Conservation (phyloP, 345 rosid genomes). For the rapeseed (Brassica napus) region DNA sequence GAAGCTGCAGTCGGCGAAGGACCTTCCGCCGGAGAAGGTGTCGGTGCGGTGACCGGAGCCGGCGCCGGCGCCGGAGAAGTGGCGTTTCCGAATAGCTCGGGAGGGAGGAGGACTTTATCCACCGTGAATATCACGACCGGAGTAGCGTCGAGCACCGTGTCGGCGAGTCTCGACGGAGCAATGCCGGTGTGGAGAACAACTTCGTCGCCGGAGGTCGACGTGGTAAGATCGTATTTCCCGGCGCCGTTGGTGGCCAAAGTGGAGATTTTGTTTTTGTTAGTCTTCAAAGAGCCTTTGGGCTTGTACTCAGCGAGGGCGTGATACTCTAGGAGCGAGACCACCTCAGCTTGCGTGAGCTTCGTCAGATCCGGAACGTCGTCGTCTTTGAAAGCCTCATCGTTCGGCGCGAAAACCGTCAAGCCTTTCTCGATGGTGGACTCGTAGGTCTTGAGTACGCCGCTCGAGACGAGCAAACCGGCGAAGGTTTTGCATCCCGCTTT, state of each 20-base stretch:
- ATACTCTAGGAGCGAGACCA: constrained; percentile 72
- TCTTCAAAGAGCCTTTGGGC: constrained; percentile 72
- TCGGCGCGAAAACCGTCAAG: constrained; percentile 81
- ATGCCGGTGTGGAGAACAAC: constrained; percentile 78
- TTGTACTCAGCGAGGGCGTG: constrained; percentile 67
- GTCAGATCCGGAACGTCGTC: constrained; percentile 66
- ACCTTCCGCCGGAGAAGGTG: constrained; percentile 51
- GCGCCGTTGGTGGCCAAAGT: constrained; percentile 78
- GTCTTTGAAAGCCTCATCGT: constrained; percentile 86
- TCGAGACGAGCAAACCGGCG: constrained; percentile 55
- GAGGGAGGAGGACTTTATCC: constrained; percentile 70
- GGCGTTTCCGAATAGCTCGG: constrained; percentile 66
- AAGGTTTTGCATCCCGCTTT: constrained; percentile 91
- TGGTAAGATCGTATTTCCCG: constrained; percentile 66
- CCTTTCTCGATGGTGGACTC: constrained; percentile 66
- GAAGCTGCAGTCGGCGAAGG: constrained; percentile 74
- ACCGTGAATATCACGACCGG: constrained; percentile 77
- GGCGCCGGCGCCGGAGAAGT: constrained; percentile 80
- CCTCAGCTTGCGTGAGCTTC: constrained; percentile 71
- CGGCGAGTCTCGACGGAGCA: constrained; percentile 68
- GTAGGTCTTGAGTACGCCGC: constrained; percentile 77
- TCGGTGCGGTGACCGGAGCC: constrained; percentile 48
- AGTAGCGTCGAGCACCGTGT: constrained; percentile 66
- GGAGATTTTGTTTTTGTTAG: constrained; percentile 52
- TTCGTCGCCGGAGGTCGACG: constrained; percentile 61